A percentile compares a stretch with the other conserved stretches of the same genome.
These are phyloP conservation scores for Paecilomyces dactylethromorphus DNA, from an alignment of 2,329 filamentous ascomycete species.

Conservation along the genomic window DNA sequence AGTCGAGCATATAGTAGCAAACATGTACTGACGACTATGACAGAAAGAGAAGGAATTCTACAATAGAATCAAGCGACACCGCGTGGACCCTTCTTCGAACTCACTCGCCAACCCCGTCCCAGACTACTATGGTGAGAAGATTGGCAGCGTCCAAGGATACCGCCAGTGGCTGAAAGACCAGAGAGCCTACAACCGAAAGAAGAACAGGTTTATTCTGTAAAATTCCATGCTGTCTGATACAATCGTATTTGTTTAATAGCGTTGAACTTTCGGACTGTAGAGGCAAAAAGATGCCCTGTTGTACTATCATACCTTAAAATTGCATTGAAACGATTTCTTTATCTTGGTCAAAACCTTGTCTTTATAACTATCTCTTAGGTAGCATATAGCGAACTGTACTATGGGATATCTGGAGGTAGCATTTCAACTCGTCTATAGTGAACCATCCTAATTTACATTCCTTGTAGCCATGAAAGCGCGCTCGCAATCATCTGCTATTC, in stretches of 20 bases:
- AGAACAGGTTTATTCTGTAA: slow-evolving; percentile 38
- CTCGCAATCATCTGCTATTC: too few relatives aligned
- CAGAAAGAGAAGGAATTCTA: slow-evolving; percentile 95
- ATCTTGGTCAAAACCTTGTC: too few relatives aligned
- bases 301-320: background rate
- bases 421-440: too few relatives aligned
- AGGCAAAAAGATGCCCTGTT: background rate
- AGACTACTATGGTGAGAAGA: slow-evolving; percentile 98
- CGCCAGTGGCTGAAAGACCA: slow-evolving; percentile 96
- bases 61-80: slow-evolving; percentile 79
- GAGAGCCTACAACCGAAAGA: slow-evolving; percentile 92
- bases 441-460: too few relatives aligned
- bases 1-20: background rate
- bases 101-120: slow-evolving; percentile 89
- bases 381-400: too few relatives aligned
- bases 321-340: background rate
- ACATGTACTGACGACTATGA: background rate
- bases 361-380: too few relatives aligned
- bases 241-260: background rate
- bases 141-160: slow-evolving; percentile 85
- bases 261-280: background rate
- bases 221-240: background rate
- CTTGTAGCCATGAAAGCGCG: too few relatives aligned
- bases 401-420: too few relatives aligned
- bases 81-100: slow-evolving; percentile 83